phyloP scores from a whole-genome alignment of 139 green algal genomes.

The Zygnema cylindricum region DNA sequence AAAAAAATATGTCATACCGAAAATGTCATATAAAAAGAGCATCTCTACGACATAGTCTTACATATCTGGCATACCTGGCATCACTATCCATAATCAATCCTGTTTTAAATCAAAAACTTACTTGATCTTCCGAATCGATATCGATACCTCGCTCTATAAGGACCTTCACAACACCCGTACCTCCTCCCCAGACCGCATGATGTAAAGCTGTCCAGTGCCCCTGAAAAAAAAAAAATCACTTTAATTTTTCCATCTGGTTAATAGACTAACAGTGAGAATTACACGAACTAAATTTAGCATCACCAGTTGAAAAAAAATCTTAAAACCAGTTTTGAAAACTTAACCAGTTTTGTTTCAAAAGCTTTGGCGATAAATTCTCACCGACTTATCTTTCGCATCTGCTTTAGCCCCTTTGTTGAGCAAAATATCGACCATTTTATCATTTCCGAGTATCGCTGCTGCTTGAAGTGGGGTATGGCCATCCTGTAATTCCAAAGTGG shows the following conservation, averaged over 20 bases:
- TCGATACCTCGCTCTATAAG: conserved; percentile 10
- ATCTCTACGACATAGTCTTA: no score
- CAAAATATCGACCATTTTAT: conserved; percentile 20
- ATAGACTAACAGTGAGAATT: no score
- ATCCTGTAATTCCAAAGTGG: background rate
- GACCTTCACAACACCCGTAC: conserved; percentile 22
- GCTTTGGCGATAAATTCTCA: background rate
- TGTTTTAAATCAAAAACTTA: background rate
- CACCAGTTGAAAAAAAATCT: no score
- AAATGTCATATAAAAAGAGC: no score
- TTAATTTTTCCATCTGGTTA: no score
- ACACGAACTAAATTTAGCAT: no score
- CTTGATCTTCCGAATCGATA: conserved; percentile 28
- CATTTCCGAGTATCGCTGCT: conserved; percentile 1
- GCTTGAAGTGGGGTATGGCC: conserved; percentile 25
- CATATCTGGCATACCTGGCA: no score
- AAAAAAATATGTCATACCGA: no score
- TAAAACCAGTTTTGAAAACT: no score
- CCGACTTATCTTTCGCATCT: conserved; percentile 15
- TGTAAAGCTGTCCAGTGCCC: conserved; percentile 38
- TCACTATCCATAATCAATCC: no score
- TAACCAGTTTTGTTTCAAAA: no score
- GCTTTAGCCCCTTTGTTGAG: conserved; percentile 15
- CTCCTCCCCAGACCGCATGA: conserved; percentile 31
- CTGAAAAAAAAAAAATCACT: conserved; percentile 31